Evolutionary conservation across 306 rosid genomes (phyloP).

Genomic region (Ormosia semicastrata): DNA sequence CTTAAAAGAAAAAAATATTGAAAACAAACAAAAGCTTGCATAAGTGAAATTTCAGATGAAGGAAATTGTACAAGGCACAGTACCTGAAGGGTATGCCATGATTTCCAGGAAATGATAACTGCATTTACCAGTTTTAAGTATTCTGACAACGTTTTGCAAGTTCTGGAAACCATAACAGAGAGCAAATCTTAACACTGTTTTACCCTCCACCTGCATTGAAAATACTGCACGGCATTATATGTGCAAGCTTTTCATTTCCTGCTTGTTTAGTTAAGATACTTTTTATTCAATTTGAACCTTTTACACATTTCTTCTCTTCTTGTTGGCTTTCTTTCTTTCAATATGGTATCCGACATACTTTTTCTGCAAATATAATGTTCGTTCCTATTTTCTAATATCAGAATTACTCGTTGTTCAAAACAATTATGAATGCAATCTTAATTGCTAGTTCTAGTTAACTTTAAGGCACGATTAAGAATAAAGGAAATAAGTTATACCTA

Average conservation of each 20-base stretch:
- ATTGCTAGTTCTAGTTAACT: no score
- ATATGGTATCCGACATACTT: no score
- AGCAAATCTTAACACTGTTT: conserved; percentile 70
- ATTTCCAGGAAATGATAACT: conserved; percentile 88
- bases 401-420: no score
- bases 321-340: no score
- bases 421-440: no score
- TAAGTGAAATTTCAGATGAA: not conserved
- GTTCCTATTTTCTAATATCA: no score
- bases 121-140: conserved; percentile 70
- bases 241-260: no score
- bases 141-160: conserved; percentile 80
- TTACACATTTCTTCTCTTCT: no score
- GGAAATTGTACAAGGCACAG: not conserved
- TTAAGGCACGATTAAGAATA: no score
- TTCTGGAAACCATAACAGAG: conserved; percentile 93
- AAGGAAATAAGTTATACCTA: not conserved
- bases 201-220: conserved; percentile 74
- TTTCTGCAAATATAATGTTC: no score
- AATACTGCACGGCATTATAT: not conserved
- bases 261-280: no score
- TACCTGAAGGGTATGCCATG: conserved; percentile 99
- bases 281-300: no score
- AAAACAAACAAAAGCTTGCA: not conserved
- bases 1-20: not conserved